Evolutionary conservation across 495 filamentous ascomycete species (phyloP), one percentile per base, ranked within the genome.

Genomic region (Penicillium macrosclerotiorum): DNA sequence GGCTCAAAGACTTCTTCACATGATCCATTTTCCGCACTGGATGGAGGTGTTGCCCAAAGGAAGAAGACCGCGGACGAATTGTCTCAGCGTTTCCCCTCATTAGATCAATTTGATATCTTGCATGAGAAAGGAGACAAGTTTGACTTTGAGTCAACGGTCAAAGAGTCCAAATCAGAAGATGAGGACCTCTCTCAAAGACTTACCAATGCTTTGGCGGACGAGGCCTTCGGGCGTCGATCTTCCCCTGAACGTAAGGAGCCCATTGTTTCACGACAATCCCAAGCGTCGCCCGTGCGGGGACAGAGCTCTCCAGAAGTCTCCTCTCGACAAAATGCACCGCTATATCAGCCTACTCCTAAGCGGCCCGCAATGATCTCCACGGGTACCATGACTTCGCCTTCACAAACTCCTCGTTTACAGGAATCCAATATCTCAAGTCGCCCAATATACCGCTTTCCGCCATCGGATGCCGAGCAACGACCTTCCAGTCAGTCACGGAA

Each of bases 91-190:
- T 98, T 96, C 54, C 93, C 93, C 3, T 89, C 89, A 8, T 74
- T 98, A 22, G 92, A 98, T 48, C 89, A 97, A 52, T 98, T 98
- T 60, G 81, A 90, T 18, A 75, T 97, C 30, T 72, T 96, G 31
- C 89, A 95, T 51, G 90, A 96, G 52, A 81, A 85, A 30, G 87
- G 89, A 9, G 73, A 80, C 39, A 93, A 90, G 45, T 96, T 96
- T 61, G 84, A 93, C n/a, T 96, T 96, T 60, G 81, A 85, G 49
- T 72, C 74, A 16, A 75, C 71, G 25, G 53, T 62, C 5, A 62
- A 77, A 36, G 61, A 76, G 13, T 58, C 70, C 30, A 67, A 74
- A 24, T 65, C 78, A 27, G 69, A 75, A 41, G 66, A 81, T 32
- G 80, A 78, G 26, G 80, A 84, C 47, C 71, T 96, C 19, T 83